Evolutionary conservation across 1,139 yeast genomes (phyloP), one percentile per base, ranked within the genome.

Genomic region (Arxiozyma telluris): DNA sequence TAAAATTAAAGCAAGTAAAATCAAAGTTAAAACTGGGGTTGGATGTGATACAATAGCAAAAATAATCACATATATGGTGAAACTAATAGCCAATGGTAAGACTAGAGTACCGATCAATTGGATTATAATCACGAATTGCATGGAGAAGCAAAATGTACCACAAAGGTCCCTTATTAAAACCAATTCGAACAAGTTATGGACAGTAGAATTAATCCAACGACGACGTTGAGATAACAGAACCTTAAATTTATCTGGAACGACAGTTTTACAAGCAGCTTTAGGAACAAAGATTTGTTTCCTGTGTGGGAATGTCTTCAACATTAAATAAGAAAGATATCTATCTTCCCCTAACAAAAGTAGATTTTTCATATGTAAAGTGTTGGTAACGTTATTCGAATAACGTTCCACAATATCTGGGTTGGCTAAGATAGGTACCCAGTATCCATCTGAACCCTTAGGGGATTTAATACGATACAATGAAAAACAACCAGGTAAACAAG

Each of bases 131-230:
- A 88, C 89, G 73, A 91, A 93, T 72, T 93, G 97, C 98, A 93
- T 93, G 1, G 98, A 91, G 64, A 91, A 87, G 64, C 98, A 91
- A 70, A 93, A 93, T 0, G 96, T 93, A 60, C 98, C 98, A 77
- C 98, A 93, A 61, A 93, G 77, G 70, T 93, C 97, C 55, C 84
- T 83, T 42, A 91, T 96, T 61, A 90, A 74, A 2, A 87, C 87
- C 63, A 93, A 79, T 71, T 93, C 98, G 84, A 93, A 81, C 68
- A 93, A 79, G 66, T 93, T 93, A 71, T 93, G 98, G 50, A 93
- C 95, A 0, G 98, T 93, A 2, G 98, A 90, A 71, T 93, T 93
- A 64, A 93, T 93, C 98, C 98, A 93, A 69, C 98, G 87, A 73
- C 98, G 88, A 69, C 98, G 84, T 70, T 93, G 98, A 1, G 98